Evolutionary conservation across 2,329 filamentous ascomycete genomes (phyloP).

Genomic region (Sarocladiaceae sp.): DNA sequence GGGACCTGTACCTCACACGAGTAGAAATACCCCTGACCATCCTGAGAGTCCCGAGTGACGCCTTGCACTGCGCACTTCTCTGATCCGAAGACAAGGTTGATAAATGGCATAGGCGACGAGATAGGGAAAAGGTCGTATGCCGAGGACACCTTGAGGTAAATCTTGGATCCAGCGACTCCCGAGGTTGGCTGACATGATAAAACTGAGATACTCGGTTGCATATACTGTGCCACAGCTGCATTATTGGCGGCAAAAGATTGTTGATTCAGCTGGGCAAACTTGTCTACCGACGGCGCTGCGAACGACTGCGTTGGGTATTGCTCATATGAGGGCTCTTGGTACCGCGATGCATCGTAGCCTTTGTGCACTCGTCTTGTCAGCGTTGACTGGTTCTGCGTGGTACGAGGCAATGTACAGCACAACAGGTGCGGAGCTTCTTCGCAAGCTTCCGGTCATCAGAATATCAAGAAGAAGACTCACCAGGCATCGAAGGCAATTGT

Average conservation of each 20-base stretch:
- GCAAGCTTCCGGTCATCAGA: too few species aligned
- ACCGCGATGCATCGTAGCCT: conserved; percentile 57
- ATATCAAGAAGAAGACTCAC: conserved; percentile 58
- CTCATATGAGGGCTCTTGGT: conserved; percentile 51
- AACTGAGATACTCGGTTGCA: conserved; percentile 55
- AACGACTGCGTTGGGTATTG: conserved; percentile 44
- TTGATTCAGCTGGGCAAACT: conserved; percentile 46
- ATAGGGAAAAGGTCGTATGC: conserved; percentile 63
- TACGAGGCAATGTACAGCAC: too few species aligned
- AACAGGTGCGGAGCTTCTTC: too few species aligned
- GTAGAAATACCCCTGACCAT: conserved; percentile 56
- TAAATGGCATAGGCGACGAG: conserved; percentile 46
- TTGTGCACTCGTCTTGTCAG: conserved; percentile 10
- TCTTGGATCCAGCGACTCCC: conserved; percentile 62
- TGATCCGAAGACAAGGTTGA: conserved; percentile 72
- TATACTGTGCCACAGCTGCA: conserved; percentile 58
- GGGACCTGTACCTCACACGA: conserved; percentile 68
- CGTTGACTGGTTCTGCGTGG: too few species aligned
- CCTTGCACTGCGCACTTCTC: conserved; percentile 57
- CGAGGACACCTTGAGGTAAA: conserved; percentile 68
- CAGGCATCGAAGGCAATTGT: conserved; percentile 70
- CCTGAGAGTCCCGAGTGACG: conserved; percentile 54
- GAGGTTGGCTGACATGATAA: conserved; percentile 63
- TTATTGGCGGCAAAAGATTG: conserved; percentile 55
- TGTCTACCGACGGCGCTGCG: conserved; percentile 39